Evolutionary conservation across 768 basidiomycete genomes (phyloP).

Genomic region (Ramaria sp.): DNA sequence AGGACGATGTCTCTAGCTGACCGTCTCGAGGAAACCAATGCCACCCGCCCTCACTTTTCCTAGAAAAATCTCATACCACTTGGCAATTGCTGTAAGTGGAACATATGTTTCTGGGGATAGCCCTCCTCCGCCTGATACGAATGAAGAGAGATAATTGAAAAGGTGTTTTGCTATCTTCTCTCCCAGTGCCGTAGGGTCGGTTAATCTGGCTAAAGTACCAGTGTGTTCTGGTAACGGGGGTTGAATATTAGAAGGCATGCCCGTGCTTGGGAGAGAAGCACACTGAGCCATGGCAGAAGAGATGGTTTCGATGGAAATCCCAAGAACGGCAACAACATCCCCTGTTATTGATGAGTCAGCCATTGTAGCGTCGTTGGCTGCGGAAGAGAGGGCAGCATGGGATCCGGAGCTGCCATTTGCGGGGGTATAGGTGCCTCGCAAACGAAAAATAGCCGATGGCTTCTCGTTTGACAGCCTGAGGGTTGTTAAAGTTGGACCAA

Average conservation of each 20-base stretch:
- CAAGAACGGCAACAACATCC: slow-evolving; percentile 63
- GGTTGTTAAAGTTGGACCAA: neutral
- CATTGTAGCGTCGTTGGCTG: slow-evolving; percentile 11
- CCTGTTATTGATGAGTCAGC: slow-evolving; percentile 11
- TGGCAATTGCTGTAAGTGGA: slow-evolving; percentile 51
- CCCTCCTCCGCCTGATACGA: slow-evolving; percentile 26
- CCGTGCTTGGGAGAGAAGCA: slow-evolving; percentile 28
- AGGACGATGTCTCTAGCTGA: neutral
- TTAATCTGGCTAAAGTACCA: slow-evolving; percentile 16
- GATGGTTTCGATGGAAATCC: slow-evolving; percentile 72
- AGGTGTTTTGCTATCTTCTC: slow-evolving; percentile 65
- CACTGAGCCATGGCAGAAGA: slow-evolving; percentile 48
- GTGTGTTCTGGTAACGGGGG: slow-evolving; percentile 17
- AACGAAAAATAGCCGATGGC: slow-evolving; percentile 80
- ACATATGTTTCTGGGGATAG: slow-evolving; percentile 41
- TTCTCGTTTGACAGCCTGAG: slow-evolving; percentile 80
- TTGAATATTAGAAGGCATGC: slow-evolving; percentile 12
- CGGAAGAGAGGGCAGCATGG: slow-evolving; percentile 21
- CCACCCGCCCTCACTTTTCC: slow-evolving; percentile 48
- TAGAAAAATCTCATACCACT: slow-evolving; percentile 63
- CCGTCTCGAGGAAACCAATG: slow-evolving; percentile 46
- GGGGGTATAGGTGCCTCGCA: slow-evolving; percentile 51
- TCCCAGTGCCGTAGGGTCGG: slow-evolving; percentile 46
- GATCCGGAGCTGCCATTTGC: slow-evolving; percentile 19
- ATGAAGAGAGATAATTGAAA: slow-evolving; percentile 66